Percentiles rank a stretch among this genome's conserved stretches.
phyloP scores from a whole-genome alignment of 768 basidiomycete genomes.

The Lactarius evosmus region DNA sequence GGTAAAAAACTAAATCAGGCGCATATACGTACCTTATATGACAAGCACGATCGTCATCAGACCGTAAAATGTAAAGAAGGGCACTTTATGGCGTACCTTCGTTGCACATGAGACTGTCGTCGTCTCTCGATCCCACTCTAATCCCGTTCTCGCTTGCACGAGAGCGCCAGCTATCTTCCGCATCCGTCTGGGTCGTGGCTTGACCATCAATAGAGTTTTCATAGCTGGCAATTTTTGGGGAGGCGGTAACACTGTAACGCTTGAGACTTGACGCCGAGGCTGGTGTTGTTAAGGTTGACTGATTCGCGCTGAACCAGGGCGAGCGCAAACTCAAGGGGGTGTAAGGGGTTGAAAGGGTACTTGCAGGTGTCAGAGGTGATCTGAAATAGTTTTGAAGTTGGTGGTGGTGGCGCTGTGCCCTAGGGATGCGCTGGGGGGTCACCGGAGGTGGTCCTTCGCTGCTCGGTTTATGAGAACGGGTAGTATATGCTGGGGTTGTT shows the following conservation, averaged over 20 bases:
- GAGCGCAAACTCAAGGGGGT: constrained; percentile 70
- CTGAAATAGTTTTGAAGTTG: constrained; percentile 38
- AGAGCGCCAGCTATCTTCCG: constrained; percentile 68
- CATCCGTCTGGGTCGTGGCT: constrained; percentile 52
- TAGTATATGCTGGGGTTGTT: constrained; percentile 41
- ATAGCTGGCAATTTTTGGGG: constrained; percentile 42
- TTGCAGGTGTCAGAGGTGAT: constrained; percentile 62
- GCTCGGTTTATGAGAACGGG: constrained; percentile 37
- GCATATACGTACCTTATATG: constrained; percentile 35
- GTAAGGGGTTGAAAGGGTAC: constrained; percentile 52
- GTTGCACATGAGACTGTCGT: constrained; percentile 45
- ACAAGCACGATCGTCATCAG: constrained; percentile 30
- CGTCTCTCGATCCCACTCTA: constrained; percentile 48
- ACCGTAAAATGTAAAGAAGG: constrained; percentile 43
- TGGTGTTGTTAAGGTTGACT: constrained; percentile 57
- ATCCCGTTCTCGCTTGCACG: constrained; percentile 71
- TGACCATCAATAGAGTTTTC: constrained; percentile 32
- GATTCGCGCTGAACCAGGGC: constrained; percentile 47
- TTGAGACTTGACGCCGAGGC: constrained; percentile 43
- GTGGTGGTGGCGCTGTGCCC: constrained; percentile 40
- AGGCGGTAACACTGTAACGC: constrained; percentile 42
- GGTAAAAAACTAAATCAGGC: constrained; percentile 34
- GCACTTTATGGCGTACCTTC: constrained; percentile 39
- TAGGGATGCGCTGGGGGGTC: constrained; percentile 62
- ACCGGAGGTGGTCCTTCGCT: constrained; percentile 43